A percentile compares a stretch with the other conserved stretches of the same genome.
Conservation (phyloP, 176 grass and related monocot species). For the Miscanthus lutarioriparius region DNA sequence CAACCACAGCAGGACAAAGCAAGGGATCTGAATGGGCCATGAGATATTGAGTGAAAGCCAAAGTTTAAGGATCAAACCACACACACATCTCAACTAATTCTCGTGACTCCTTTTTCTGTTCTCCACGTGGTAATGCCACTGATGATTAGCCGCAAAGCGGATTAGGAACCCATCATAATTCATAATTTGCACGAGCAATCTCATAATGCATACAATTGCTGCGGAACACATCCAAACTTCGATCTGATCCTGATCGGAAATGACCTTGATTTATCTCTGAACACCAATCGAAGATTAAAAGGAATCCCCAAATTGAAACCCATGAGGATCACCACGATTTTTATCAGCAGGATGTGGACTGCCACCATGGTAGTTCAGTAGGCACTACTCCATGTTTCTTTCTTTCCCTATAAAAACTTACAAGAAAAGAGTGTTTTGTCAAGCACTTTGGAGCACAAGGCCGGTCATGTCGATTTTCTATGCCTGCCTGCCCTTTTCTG, state of each 20-base stretch:
- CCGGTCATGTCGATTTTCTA: slow-evolving; percentile 41
- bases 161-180: slow-evolving; percentile 29
- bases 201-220: slow-evolving; percentile 32
- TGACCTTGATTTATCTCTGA: slow-evolving; percentile 22
- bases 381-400: slow-evolving; percentile 55
- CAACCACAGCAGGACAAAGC: slow-evolving; percentile 7
- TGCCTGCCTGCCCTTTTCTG: slow-evolving; percentile 37
- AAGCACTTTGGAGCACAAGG: slow-evolving; percentile 49
- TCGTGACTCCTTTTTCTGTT: not conserved
- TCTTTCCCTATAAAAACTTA: slow-evolving; percentile 32
- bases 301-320: not conserved
- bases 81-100: slow-evolving; percentile 28
- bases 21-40: slow-evolving; percentile 30
- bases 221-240: slow-evolving; percentile 6
- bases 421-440: slow-evolving; percentile 38
- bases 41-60: slow-evolving; percentile 43
- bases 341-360: slow-evolving; percentile 46
- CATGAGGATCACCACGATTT: slow-evolving; percentile 25
- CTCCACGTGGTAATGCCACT: slow-evolving; percentile 40
- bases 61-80: slow-evolving; percentile 46
- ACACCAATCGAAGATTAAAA: slow-evolving; percentile 1
- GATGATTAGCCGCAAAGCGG: slow-evolving; percentile 43
- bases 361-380: slow-evolving; percentile 44
- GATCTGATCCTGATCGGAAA: not conserved
- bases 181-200: slow-evolving; percentile 15